A percentile compares a stretch with the other conserved stretches of the same genome.
These are phyloP conservation scores for Zygotorulaspora danielsina DNA, from an alignment of 805 yeast species.

Conservation along the genomic window DNA sequence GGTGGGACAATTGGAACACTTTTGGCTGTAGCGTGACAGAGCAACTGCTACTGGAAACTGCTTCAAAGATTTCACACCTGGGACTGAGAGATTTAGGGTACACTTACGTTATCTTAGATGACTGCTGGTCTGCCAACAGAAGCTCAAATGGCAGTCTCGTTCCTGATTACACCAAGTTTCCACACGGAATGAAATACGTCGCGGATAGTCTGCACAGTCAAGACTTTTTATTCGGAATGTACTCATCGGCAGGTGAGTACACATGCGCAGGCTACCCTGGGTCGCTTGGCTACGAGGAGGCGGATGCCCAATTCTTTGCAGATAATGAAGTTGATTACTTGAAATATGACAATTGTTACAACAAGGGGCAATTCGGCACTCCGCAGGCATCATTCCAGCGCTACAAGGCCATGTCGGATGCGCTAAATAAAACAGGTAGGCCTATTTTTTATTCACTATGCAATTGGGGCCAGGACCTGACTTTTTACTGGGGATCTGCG, in stretches of 20 bases:
- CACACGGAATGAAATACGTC: slow-evolving; percentile 27
- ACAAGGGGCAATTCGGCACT: slow-evolving; percentile 29
- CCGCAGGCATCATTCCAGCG: slow-evolving; percentile 27
- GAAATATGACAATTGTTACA: slow-evolving; percentile 35
- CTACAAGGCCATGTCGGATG: slow-evolving; percentile 31
- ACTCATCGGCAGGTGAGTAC: slow-evolving; percentile 34
- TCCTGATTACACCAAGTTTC: slow-evolving; percentile 26
- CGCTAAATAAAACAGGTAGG: slow-evolving; percentile 30
- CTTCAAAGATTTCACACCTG: slow-evolving; percentile 21
- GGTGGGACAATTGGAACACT: slow-evolving; percentile 34
- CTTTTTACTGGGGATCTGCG: slow-evolving; percentile 32
- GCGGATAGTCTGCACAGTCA: slow-evolving; percentile 26
- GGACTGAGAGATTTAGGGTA: slow-evolving; percentile 32
- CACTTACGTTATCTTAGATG: slow-evolving; percentile 33
- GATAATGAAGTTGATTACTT: slow-evolving; percentile 33
- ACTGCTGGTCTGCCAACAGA: slow-evolving; percentile 30
- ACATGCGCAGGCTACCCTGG: slow-evolving; percentile 35
- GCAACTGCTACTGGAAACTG: slow-evolving; percentile 22
- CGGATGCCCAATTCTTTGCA: slow-evolving; percentile 31
- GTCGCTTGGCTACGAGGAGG: slow-evolving; percentile 29
- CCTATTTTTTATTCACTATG: slow-evolving; percentile 28
- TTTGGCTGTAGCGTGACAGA: slow-evolving; percentile 31
- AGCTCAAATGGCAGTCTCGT: slow-evolving; percentile 18
- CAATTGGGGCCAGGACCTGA: slow-evolving; percentile 35
- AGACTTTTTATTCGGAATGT: slow-evolving; percentile 34